Evolutionary conservation across 768 basidiomycete species (phyloP).

Genomic region (Boletus bicolor): DNA sequence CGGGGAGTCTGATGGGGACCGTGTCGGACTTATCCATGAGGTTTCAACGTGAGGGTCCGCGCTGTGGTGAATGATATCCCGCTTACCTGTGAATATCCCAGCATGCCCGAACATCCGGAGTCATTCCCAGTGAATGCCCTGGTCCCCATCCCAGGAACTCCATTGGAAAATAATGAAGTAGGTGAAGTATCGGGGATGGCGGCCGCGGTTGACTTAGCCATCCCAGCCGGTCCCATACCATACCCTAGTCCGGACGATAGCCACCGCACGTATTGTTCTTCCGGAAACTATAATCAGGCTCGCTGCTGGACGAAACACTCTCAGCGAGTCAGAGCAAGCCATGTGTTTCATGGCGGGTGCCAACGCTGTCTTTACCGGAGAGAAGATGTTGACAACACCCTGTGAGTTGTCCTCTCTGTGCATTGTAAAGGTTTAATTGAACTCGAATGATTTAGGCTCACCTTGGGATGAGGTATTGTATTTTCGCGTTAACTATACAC

Average conservation of each 20-base stretch:
- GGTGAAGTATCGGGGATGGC: constrained; percentile 10
- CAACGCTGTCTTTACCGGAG: constrained; percentile 98
- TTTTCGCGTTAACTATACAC: background rate
- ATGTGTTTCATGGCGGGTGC: constrained; percentile 99
- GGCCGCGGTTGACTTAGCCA: constrained; percentile 11
- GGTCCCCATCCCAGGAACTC: constrained; percentile 93
- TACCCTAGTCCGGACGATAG: constrained; percentile 87
- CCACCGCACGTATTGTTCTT: constrained; percentile 89
- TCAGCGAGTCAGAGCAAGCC: constrained; percentile 88
- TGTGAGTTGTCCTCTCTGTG: constrained; percentile 50
- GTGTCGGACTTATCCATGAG: constrained; percentile 92
- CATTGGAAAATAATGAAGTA: constrained; percentile 87
- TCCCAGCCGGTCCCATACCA: constrained; percentile 75
- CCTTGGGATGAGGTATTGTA: constrained; percentile 85
- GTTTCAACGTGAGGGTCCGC: constrained; percentile 68
- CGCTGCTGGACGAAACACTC: constrained; percentile 87
- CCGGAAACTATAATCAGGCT: constrained; percentile 93
- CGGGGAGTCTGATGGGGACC: constrained; percentile 85
- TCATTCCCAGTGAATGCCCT: constrained; percentile 98
- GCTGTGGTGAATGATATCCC: background rate
- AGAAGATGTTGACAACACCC: constrained; percentile 95
- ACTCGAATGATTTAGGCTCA: constrained; percentile 49
- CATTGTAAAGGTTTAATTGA: constrained; percentile 2
- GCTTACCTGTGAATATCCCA: constrained; percentile 29
- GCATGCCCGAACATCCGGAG: constrained; percentile 96